Evolutionary conservation across 768 basidiomycete genomes (phyloP), one percentile per base, ranked within the genome.

Genomic region (Coprinellus micaceus): DNA sequence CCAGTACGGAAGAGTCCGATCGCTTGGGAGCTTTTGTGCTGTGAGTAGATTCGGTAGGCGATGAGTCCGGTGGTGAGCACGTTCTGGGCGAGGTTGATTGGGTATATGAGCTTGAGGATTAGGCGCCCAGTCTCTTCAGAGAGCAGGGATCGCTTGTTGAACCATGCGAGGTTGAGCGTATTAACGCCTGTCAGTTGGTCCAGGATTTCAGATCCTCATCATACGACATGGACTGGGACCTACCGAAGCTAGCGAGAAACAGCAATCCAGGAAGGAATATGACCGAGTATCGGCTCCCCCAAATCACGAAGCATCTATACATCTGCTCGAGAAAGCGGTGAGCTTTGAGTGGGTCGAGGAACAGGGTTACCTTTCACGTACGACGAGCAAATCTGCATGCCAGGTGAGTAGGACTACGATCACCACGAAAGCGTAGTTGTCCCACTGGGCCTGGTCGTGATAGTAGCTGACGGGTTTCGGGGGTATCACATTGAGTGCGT

Each of bases 41-140:
- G 53, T 12, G 25, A 4, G 37, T 29, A 44, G 3, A 54, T 54
- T 46, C 29, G 17, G 43, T 46, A 54, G 12, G 43, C 21, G 26
- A 54, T 54, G 30, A 54, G 29, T 7, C 43, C 41, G 21, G 53
- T 54, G 19, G 53, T 54, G 17, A 54, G 24, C 10, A 54, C n/a
- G 41, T 46, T 54, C 19, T 54, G 53, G n/a, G 30, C 53, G 4
- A 54, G 29, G 41, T 54, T 54, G 43, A 54, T 13, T 13, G 53
- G 53, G 29, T 15, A 54, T 13, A 46, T 29, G n/a, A 54, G 28
- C 17, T 45, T 4, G 7, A 54, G n/a, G n/a, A 54, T 15, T 33
- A 17, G 11, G 10, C 7, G 24, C 7, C 45, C 26, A 7, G 44
- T 22, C 17, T 6, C 7, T 6, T 13, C 17, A 5, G 28, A 19